Percentiles rank a stretch among this genome's conserved stretches.
Conservation (phyloP, 2,329 filamentous ascomycete species). For the Zymoseptoria crescenta region DNA sequence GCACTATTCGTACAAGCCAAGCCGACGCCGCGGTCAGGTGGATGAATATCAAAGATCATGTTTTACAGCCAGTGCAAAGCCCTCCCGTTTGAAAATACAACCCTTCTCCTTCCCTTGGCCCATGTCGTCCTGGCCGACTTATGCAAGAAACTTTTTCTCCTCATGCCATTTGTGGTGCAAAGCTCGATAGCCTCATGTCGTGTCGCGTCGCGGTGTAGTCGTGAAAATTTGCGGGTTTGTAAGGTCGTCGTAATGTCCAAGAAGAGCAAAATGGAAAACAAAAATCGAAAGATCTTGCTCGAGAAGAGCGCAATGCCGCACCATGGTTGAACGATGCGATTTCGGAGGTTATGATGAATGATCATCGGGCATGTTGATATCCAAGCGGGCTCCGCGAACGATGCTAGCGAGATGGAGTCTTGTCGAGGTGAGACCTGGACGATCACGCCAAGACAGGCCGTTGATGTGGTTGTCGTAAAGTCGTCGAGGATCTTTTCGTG, state of each 20-base stretch:
- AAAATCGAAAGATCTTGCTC: neutral
- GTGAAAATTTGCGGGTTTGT: neutral
- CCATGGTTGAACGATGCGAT: neutral
- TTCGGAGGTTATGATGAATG: neutral
- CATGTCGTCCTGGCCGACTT: neutral
- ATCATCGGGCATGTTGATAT: neutral
- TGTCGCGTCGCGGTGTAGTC: neutral
- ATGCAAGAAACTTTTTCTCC: neutral
- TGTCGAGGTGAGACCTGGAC: neutral
- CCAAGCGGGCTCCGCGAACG: neutral
- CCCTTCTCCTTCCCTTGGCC: neutral
- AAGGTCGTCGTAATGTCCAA: conserved; percentile 2
- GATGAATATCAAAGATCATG: neutral
- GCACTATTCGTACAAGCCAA: neutral
- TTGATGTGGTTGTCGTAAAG: neutral
- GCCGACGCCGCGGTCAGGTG: neutral
- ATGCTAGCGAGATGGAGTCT: neutral
- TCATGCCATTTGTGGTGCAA: neutral
- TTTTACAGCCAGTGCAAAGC: neutral
- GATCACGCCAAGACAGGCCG: neutral
- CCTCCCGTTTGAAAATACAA: neutral
- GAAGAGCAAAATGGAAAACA: neutral
- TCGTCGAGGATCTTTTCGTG: neutral
- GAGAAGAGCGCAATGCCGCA: neutral
- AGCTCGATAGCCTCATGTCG: neutral